Base-by-base conservation (phyloP, 768 basidiomycete genomes). In the Tulasnella sp. region DNA sequence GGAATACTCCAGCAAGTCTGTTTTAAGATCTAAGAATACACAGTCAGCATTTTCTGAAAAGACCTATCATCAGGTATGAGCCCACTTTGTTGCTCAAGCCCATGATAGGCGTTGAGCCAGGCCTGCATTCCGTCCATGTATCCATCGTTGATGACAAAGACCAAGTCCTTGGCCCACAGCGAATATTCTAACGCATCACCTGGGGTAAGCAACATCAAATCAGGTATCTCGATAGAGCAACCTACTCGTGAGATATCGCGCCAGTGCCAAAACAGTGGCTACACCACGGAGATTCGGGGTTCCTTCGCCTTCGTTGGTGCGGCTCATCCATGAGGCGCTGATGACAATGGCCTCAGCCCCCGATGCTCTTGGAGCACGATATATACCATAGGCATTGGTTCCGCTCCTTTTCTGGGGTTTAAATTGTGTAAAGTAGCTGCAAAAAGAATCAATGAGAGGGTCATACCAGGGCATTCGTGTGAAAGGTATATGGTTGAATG, bases 151-250 rank as follows among this genome's bases (percentile, higher is more conserved):
- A 96, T 70, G 24, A 99, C 77, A 54, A 98, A 83, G 15, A 96
- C 66, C 49, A 99, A 72, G 59, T 98, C 92, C 63, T 92, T 93
- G 0, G 91, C 85, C 93, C 95, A 99, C 32, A 89, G 73, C 19
- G 89, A 86, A 58, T 85, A 82, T 29, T 73, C 89, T 92, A 58
- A 28, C 22, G 12, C 2, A 20, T 50, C 15, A 37, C 12, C 34
- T 22, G 8, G 35, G 4, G 25, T 32, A 12, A 48, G 20, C n/a
- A 25, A 22, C 13, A 54, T 45, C 33, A 33, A 29, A 42, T 1
- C 24, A 12, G 31, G 22, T 16, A n/a, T n/a, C n/a, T n/a, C n/a
- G n/a, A n/a, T n/a, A n/a, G n/a, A 15, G 13, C 16, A 2, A 59
- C 74, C 45, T 53, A 95, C 93, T 74, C 71, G 83, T 84, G 32